Percentiles rank a stretch among this genome's conserved stretches.
phyloP scores from a whole-genome alignment of 306 rosid species.

The Hylodesmum podocarpum region DNA sequence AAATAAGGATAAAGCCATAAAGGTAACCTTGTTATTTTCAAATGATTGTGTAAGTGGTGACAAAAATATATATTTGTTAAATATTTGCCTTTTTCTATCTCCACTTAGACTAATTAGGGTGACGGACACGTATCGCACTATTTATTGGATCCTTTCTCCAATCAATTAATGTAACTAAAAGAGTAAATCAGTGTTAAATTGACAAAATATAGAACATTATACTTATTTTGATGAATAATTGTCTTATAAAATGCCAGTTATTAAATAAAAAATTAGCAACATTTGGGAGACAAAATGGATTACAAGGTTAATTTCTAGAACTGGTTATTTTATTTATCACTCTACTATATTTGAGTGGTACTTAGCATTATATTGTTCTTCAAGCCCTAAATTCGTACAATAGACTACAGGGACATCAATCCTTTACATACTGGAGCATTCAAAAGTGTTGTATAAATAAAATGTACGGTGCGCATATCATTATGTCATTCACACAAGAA shows the following conservation, averaged over 20 bases:
- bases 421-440: neutral
- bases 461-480: neutral
- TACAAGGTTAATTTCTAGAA: neutral
- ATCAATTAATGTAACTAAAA: neutral
- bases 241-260: neutral
- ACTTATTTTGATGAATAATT: neutral
- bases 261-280: neutral
- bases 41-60: conserved; percentile 28
- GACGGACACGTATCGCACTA: conserved; percentile 20
- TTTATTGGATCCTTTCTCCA: neutral
- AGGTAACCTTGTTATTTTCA: conserved; percentile 1
- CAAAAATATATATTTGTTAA: neutral
- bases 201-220: neutral
- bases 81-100: neutral
- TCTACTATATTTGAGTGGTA: neutral
- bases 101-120: neutral
- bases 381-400: neutral
- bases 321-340: neutral
- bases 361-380: neutral
- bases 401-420: neutral
- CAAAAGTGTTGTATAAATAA: neutral
- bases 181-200: neutral
- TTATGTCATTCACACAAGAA: neutral
- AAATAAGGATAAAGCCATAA: neutral
- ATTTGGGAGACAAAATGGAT: neutral